Evolutionary conservation across 352 stramenopile genomes (phyloP), one percentile per base, ranked within the genome.

Genomic region (Achlya hypogyna): DNA sequence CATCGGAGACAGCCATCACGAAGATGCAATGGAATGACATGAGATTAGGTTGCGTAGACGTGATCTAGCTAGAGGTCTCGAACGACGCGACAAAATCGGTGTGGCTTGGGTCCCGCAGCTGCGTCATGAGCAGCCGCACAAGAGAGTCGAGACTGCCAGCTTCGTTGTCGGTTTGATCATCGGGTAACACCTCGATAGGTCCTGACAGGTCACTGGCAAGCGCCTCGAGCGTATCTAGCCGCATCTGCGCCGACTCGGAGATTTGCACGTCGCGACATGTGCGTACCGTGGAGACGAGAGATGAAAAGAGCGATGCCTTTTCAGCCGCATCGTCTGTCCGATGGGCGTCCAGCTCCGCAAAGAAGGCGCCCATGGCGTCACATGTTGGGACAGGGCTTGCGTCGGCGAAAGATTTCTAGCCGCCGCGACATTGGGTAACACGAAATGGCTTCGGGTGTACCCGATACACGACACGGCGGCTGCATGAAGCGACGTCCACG

Each of bases 311-410:
- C 38, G 12, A 2, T 8, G 2, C 56, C 59, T 52, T 54, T 51
- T 16, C 31, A 18, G 38, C 14, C n/a, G 25, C 28, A 1, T 63
- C 42, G 22, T 63, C 28, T 8, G 29, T 54, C 45, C n/a, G 12
- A 10, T 18, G n/a, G 16, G 12, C n/a, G 18, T 59, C 34, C 23
- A 58, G 32, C 59, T 67, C 29, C 8, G 60, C 60, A 27, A 67
- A 45, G 51, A 67, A 67, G n/a, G 43, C 51, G 34, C 60, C 60
- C 60, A 67, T 67, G 34, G 59, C n/a, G 43, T 67, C 60, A 63
- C 49, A 12, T n/a, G 25, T 56, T 56, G 25, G 25, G 31, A 9
- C 49, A 56, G 16, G 23, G 34, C 4, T n/a, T n/a, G n/a, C 5
- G 16, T 53, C 5, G 28, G 22, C 20, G 16, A 66, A 63, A 10